A percentile compares a stretch with the other conserved stretches of the same genome.
phyloP scores from a whole-genome alignment of 768 basidiomycete genomes.

The Paxillus rubicundulus region DNA sequence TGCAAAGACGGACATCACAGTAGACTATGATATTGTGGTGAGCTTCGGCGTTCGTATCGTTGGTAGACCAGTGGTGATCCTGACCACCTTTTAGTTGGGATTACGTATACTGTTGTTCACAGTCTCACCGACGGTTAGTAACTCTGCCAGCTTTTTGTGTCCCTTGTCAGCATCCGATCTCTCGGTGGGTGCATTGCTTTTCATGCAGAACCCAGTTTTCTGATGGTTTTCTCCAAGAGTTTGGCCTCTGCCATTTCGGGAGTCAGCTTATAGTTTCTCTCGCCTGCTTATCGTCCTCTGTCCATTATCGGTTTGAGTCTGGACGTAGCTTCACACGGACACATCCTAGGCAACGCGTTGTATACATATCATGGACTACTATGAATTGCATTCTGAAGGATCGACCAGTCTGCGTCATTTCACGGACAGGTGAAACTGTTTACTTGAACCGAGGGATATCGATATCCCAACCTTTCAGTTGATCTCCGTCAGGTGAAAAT shows the following conservation, averaged over 20 bases:
- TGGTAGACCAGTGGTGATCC: background rate
- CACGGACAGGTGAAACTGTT: too few species aligned
- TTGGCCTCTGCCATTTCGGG: constrained; percentile 17
- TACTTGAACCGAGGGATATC: too few species aligned
- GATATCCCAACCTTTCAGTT: too few species aligned
- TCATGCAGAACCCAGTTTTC: background rate
- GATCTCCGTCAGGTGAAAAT: too few species aligned
- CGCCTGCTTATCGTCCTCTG: background rate
- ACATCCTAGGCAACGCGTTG: constrained; percentile 6
- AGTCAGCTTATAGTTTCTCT: background rate
- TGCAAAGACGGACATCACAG: constrained; percentile 45
- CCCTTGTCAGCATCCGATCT: constrained; percentile 45
- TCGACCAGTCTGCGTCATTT: background rate
- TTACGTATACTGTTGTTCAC: constrained; percentile 63
- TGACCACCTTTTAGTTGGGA: constrained; percentile 46
- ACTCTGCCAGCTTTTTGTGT: constrained; percentile 60
- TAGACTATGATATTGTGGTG: constrained; percentile 69
- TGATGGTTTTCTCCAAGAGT: constrained; percentile 17
- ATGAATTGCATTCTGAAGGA: background rate
- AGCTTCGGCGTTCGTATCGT: background rate
- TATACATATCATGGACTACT: constrained; percentile 23
- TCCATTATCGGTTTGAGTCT: background rate
- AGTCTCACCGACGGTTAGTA: constrained; percentile 63
- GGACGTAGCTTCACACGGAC: constrained; percentile 6
- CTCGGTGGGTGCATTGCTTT: constrained; percentile 11